These are phyloP conservation scores for Pseudogymnoascus sp. DNA, from an alignment of 2,329 filamentous ascomycete species.

Conservation along the genomic window DNA sequence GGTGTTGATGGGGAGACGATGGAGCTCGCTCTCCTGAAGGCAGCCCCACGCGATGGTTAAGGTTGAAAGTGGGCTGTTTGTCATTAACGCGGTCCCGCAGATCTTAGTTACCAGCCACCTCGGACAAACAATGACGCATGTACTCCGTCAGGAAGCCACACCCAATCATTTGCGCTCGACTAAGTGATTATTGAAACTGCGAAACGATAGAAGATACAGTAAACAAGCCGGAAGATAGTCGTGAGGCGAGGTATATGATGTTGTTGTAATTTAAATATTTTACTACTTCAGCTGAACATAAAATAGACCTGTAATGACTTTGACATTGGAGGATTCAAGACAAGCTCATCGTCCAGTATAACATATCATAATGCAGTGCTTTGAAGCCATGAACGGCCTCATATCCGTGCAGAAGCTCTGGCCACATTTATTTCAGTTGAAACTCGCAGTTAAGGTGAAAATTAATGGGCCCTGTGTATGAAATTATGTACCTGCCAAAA, in stretches of 20 bases:
- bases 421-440: background rate
- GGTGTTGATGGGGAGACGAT: slow-evolving; percentile 3
- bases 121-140: background rate
- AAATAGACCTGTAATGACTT: background rate
- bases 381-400: background rate
- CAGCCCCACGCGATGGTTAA: slow-evolving; percentile 3
- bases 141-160: background rate
- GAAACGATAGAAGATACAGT: background rate
- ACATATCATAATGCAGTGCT: background rate
- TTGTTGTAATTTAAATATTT: background rate
- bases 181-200: background rate
- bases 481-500: background rate
- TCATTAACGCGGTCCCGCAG: slow-evolving; percentile 2
- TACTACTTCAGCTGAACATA: background rate
- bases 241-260: background rate
- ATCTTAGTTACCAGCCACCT: slow-evolving; percentile 4
- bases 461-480: background rate
- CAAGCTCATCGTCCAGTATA: background rate
- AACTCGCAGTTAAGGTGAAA: background rate
- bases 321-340: background rate
- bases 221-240: background rate
- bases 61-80: slow-evolving; percentile 8
- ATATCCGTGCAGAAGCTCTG: background rate
- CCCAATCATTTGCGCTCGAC: background rate
- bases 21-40: slow-evolving; percentile 1